These are phyloP conservation scores for Mortierella sp. DNA, from an alignment of 371 early-diverging fungal species.

Conservation along the genomic window DNA sequence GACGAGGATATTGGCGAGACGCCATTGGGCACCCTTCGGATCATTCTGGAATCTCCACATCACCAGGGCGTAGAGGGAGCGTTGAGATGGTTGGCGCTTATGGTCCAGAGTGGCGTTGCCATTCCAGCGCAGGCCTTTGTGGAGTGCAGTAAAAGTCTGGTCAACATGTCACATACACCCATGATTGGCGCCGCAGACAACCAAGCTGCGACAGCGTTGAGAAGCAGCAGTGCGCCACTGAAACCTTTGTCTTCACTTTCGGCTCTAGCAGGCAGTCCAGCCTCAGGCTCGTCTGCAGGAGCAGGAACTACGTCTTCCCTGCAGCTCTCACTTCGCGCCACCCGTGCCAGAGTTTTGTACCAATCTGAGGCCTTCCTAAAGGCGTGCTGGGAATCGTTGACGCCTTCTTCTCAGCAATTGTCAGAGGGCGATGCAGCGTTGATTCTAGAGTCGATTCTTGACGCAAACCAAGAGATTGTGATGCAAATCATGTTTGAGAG, in stretches of 20 bases:
- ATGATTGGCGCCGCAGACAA: neutral
- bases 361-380: constrained; percentile 22
- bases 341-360: constrained; percentile 10
- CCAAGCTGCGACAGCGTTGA: neutral
- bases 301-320: neutral
- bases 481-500: constrained; percentile 10
- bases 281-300: neutral
- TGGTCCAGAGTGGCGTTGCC: constrained; percentile 43
- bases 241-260: neutral
- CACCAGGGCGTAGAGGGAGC: constrained; percentile 21
- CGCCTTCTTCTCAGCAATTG: constrained; percentile 16
- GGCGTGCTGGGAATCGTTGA: constrained; percentile 32
- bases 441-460: constrained; percentile 34
- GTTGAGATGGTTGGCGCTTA: constrained; percentile 31
- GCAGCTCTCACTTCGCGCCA: neutral
- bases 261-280: neutral
- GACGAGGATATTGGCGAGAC: constrained; percentile 23
- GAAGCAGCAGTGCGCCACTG: neutral
- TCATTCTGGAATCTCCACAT: constrained; percentile 13
- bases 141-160: constrained; percentile 38
- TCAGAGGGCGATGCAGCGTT: constrained; percentile 23
- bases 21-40: constrained; percentile 22
- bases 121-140: constrained; percentile 33
- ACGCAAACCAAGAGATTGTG: constrained; percentile 26
- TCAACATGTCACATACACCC: constrained; percentile 11